Base-by-base conservation (phyloP, 306 rosid species). In the Adenanthera pavonina region DNA sequence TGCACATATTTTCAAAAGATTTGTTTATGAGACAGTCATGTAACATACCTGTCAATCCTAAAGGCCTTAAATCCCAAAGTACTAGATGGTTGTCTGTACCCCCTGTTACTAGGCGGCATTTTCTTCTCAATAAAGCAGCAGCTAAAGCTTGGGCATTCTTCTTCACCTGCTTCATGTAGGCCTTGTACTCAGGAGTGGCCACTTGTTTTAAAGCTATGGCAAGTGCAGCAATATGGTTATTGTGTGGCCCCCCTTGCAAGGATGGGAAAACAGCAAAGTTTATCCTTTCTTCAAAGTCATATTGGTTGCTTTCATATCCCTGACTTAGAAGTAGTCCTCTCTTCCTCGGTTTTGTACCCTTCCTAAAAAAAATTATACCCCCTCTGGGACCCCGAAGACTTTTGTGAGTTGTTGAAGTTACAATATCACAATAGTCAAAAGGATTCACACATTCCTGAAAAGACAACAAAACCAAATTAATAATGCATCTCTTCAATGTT, bases 331-430 rank as follows among this genome's bases (percentile, higher is more conserved):
- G 90, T 66, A 86, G 80, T 67, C 92, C 97, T 83, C 92, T 90
- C 90, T 86, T 92, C 91, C 89, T 92, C 41, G 93, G 92, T 89
- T 91, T 94, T 12, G 88, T 8, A 77, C 98, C 98, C 87, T 91
- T 94, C 83, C 94, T 86, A 70, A 81, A 94, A 80, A 94, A 94
- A 68, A 94, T 94, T 83, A 94, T 94, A 67, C 98, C 98, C 34
- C 98, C 98, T 88, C 98, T 94, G 6, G 98, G 98, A 77, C 98
- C 98, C 48, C 98, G 93, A 83, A 94, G 97, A 83, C 98, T 89
- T 87, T 92, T 94, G 88, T 94, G 98, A 75, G 30, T 25, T 25
- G 30, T 25, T 25, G 30, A 25, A 25, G 98, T 94, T 54, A 94
- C 94, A 85, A 94, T 79, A 81, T 94, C 98, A 88, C 98, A 94